Conservation (phyloP, 2,329 filamentous ascomycete genomes). For the Fusarium piperis region DNA sequence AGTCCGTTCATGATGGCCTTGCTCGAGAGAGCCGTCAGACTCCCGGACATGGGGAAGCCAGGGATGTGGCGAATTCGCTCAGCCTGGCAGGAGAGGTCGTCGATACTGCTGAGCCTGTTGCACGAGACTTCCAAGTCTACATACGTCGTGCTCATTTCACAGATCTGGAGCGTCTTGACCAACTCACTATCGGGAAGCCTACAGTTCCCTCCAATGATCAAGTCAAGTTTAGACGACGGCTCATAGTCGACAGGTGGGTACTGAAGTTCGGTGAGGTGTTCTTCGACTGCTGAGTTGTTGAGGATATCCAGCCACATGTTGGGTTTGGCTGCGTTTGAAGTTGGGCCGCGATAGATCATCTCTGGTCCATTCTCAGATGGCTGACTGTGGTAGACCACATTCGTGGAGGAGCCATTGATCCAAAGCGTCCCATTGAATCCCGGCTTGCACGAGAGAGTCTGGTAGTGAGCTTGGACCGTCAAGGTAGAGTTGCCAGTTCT, state of each 20-base stretch:
- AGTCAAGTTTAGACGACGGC: neutral
- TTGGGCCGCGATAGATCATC: too few relatives aligned
- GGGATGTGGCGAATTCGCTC: neutral
- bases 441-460: neutral
- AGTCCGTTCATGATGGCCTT: accelerated
- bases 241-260: neutral
- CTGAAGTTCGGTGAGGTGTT: neutral
- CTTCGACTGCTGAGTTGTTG: neutral
- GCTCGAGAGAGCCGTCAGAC: constrained; percentile 1
- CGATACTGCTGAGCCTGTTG: neutral
- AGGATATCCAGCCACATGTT: neutral
- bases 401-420: neutral
- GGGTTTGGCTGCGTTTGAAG: neutral
- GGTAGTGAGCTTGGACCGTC: neutral
- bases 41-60: neutral
- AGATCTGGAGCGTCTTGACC: neutral
- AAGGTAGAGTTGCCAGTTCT: constrained; percentile 3
- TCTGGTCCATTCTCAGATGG: too few relatives aligned
- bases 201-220: neutral
- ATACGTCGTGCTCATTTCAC: neutral
- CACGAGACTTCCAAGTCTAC: neutral
- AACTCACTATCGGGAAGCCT: too few relatives aligned
- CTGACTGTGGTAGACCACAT: neutral
- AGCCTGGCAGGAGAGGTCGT: neutral
- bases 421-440: neutral